Percentiles rank a stretch among this genome's conserved stretches.
Evolutionary conservation across 805 yeast genomes (phyloP).

Genomic region (Lachancea sp.): DNA sequence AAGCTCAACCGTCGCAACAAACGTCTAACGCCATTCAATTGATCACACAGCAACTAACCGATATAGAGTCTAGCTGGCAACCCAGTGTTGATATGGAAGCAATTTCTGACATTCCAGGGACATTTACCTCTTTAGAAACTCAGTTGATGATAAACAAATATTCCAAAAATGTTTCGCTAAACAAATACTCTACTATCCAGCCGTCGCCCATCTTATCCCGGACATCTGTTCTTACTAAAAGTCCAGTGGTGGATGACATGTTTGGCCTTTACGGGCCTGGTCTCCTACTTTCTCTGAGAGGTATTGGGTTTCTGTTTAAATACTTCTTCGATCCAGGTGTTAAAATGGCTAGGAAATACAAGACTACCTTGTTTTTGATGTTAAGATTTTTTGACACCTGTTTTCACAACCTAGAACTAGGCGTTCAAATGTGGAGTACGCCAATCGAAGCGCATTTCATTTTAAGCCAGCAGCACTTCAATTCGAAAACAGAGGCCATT

Average conservation of each 20-base stretch:
- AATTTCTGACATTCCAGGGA: not conserved
- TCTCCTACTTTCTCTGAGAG: conserved; percentile 26
- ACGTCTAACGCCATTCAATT: conserved; percentile 13
- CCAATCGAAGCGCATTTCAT: conserved; percentile 8
- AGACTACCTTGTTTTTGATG: conserved; percentile 26
- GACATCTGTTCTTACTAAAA: conserved; percentile 8
- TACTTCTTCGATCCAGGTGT: conserved; percentile 10
- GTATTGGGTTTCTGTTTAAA: conserved; percentile 26
- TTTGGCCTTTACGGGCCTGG: conserved; percentile 30
- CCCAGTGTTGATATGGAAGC: conserved; percentile 17
- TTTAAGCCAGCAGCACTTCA: not conserved
- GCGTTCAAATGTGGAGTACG: conserved; percentile 9
- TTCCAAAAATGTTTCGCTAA: conserved; percentile 20
- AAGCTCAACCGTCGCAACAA: not conserved
- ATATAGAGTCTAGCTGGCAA: conserved; percentile 16
- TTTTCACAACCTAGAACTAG: conserved; percentile 18
- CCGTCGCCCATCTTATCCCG: conserved; percentile 5
- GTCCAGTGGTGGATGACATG: conserved; percentile 27
- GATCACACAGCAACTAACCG: conserved; percentile 16
- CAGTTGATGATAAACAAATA: conserved; percentile 26
- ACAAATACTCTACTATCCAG: conserved; percentile 16
- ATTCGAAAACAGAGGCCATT: not conserved
- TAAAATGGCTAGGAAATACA: conserved; percentile 14
- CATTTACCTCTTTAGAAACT: conserved; percentile 24
- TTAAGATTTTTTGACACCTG: conserved; percentile 29